Conservation (phyloP, 2,329 filamentous ascomycete genomes). For the Emmonsia crescens region DNA sequence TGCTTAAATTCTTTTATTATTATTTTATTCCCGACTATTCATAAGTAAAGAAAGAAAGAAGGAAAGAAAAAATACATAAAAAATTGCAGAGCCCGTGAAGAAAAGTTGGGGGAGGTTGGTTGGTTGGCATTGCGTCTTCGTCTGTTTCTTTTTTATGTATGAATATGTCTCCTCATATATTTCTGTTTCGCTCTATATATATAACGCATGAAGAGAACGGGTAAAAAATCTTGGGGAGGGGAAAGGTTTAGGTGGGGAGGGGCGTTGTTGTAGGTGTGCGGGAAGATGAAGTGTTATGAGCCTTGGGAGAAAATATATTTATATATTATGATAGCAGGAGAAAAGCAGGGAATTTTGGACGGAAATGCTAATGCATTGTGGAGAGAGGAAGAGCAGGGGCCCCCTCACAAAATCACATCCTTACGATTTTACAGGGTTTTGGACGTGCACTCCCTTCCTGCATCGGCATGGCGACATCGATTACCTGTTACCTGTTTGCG, state of each 20-base stretch:
- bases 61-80: neutral
- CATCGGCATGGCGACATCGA: neutral
- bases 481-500: too few relatives aligned
- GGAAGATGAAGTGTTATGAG: neutral
- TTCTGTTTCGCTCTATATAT: neutral
- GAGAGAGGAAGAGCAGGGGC: neutral
- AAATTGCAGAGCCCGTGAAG: neutral
- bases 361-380: neutral
- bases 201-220: neutral
- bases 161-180: neutral
- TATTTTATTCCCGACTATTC: neutral
- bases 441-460: neutral
- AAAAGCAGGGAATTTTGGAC: neutral
- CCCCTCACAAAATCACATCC: too few relatives aligned
- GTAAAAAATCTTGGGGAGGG: neutral
- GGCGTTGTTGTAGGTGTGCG: neutral
- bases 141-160: conserved; percentile 1
- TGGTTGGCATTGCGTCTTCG: neutral
- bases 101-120: neutral
- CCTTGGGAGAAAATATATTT: neutral
- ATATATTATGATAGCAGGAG: neutral
- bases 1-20: neutral
- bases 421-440: neutral
- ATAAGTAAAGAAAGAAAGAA: too few relatives aligned
- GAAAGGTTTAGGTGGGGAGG: neutral